Evolutionary conservation across 192 early-diverging fungal genomes (phyloP), one percentile per base, ranked within the genome.

Genomic region (Chytriomyces confervae): DNA sequence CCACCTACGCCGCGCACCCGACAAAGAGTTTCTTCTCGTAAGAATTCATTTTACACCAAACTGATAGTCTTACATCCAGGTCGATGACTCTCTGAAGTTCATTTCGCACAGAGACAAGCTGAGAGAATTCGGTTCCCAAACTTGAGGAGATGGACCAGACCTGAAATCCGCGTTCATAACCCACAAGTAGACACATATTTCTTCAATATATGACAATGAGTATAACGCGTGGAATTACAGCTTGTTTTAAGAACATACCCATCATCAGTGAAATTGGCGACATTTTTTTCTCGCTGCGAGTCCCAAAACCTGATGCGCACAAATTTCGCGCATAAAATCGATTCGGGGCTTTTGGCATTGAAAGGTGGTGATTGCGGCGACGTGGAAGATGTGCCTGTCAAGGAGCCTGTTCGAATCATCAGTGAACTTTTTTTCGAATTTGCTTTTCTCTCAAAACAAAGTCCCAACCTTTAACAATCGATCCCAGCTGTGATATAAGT

Each of bases 81-180:
- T 84, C 81, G 0, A 82, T 69, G 20, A 92, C 84, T 5, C 84
- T 71, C 9, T 79, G 85, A 60, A 87, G 53, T 6, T 77, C 81
- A 5, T 84, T 77, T 50, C 90, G 86, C 7, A 93, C 79, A 44
- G 92, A 93, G 3, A 79, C 62, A 24, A 76, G 9, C 49, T 76
- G 62, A 13, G 49, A 69, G 8, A 94, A 66, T 80, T 95, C 93
- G 43, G 85, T 87, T 23, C 92, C 84, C 72, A 91, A 87, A 72
- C 93, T 90, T 61, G 91, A 84, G 7, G 88, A 84, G 7, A 94
- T 81, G 61, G 92, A 84, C 94, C 94, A 95, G 16, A 95, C 83
- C 69, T 95, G 94, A 65, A 95, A 92, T 7, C 94, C 94, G 68
- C 87, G 24, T 7, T 74, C 74, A 79, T 94, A 94, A 29, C 92